Conservation (phyloP, 176 grass and related monocot genomes). For the Cocos nucifera region DNA sequence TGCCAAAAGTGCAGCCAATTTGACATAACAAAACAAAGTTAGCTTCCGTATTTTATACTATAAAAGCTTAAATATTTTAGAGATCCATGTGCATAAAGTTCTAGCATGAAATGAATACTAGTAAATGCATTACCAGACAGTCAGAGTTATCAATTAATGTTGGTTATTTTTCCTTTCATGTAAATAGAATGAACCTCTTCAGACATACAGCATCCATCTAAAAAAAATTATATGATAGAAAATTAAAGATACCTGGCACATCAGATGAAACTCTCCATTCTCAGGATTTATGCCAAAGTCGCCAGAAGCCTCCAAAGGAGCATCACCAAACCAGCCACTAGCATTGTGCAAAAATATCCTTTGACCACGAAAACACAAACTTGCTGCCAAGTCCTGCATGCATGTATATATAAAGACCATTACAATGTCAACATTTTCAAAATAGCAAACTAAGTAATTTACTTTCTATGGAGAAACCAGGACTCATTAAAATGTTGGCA, state of each 20-base stretch:
- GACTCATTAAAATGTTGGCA: too few relatives aligned
- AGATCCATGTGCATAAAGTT: too few relatives aligned
- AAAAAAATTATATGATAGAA: neutral
- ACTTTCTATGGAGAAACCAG: too few relatives aligned
- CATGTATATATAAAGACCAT: conserved; percentile 15
- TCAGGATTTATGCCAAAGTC: conserved; percentile 95
- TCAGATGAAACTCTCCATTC: conserved; percentile 95
- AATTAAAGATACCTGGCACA: conserved; percentile 69
- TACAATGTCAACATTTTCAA: conserved; percentile 19
- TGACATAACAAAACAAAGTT: too few relatives aligned
- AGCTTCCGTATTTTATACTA: too few relatives aligned
- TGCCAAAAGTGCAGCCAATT: too few relatives aligned
- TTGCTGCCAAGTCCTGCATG: conserved; percentile 69
- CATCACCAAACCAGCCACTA: conserved; percentile 91
- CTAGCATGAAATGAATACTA: too few relatives aligned
- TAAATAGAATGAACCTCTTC: neutral
- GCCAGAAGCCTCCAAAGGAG: conserved; percentile 90
- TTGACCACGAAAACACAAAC: conserved; percentile 85
- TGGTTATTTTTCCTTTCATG: neutral
- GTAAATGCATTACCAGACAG: too few relatives aligned
- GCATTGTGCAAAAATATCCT: conserved; percentile 98
- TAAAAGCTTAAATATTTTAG: too few relatives aligned
- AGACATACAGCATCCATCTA: neutral
- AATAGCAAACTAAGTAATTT: neutral
- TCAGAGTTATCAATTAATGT: too few relatives aligned